Conservation (phyloP, 2,329 filamentous ascomycete genomes). For the Talaromyces sp. region DNA sequence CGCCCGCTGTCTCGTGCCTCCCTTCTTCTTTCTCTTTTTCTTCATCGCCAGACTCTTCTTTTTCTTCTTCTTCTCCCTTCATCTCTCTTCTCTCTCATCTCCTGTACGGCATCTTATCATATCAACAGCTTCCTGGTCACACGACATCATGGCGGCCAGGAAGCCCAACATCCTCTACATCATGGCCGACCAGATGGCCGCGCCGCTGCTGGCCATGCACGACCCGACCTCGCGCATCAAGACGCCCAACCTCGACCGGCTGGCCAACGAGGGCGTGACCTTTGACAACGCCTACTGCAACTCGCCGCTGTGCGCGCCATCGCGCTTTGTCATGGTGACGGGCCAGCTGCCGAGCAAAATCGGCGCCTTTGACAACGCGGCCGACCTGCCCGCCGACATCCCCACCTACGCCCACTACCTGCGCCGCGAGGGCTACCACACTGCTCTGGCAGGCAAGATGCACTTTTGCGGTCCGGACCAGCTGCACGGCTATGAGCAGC, state of each 20-base stretch:
- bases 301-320: slow-evolving; percentile 85
- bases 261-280: slow-evolving; percentile 76
- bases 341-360: slow-evolving; percentile 89
- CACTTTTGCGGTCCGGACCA: slow-evolving; percentile 89
- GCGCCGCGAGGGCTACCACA: slow-evolving; percentile 78
- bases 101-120: no score
- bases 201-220: slow-evolving; percentile 86
- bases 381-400: slow-evolving; percentile 73
- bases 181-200: slow-evolving; percentile 94
- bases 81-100: no score
- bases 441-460: slow-evolving; percentile 90
- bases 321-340: slow-evolving; percentile 90
- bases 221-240: slow-evolving; percentile 83
- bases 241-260: slow-evolving; percentile 79
- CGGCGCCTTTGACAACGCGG: slow-evolving; percentile 84
- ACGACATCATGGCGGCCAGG: slow-evolving; percentile 31
- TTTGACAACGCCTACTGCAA: slow-evolving; percentile 95
- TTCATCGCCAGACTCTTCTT: not conserved
- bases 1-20: not conserved
- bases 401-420: slow-evolving; percentile 93
- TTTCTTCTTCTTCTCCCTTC: not conserved
- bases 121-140: not conserved
- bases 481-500: slow-evolving; percentile 86
- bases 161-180: slow-evolving; percentile 82
- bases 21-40: not conserved